Evolutionary conservation across 305 asterid species (phyloP), one percentile per base, ranked within the genome.

Genomic region (Fraxinus nigra): DNA sequence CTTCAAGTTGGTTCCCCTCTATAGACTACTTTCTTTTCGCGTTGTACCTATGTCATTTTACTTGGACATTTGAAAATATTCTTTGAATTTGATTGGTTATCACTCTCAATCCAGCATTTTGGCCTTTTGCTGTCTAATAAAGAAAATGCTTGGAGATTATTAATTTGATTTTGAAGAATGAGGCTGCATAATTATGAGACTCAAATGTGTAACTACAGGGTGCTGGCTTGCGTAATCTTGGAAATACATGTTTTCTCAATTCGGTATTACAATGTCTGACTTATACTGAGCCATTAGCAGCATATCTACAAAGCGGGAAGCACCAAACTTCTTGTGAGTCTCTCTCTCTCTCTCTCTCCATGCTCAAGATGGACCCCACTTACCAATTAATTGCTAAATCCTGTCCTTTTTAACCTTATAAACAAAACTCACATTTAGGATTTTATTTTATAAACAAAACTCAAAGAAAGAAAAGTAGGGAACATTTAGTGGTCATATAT

Each of bases 171-270:
- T 14, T 16, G 72, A 38, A 78, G 38, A 77, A 35, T 76, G 76
- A 32, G 28, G 22, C 79, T 51, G 75, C 78, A 75, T 86, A 81
- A 84, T 72, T 40, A 35, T n/a, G 26, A 5, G 77, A 72, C 83
- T 59, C 54, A 75, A 69, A 78, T 83, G 51, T 59, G 75, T 70
- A 83, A 80, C 88, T 86, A 74, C 97, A 97, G 99, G 99, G 99
- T 72, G 99, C 99, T 33, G 99, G 99, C 70, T 88, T 97, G 86
- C 94, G 94, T 82, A 97, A 97, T 85, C 98, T 97, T 35, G 99
- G 99, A 76, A 97, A 97, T 77, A 97, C 99, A 6, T 97, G 99
- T 84, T 97, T 91, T 78, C 95, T 97, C 69, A 97, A 97, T 84
- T 91, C 99, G 7, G 99, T 97, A 43, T 84, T 97, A 86, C 99